Evolutionary conservation across 2,329 filamentous ascomycete genomes (phyloP).

Genomic region (Colletotrichum sansevieriae): DNA sequence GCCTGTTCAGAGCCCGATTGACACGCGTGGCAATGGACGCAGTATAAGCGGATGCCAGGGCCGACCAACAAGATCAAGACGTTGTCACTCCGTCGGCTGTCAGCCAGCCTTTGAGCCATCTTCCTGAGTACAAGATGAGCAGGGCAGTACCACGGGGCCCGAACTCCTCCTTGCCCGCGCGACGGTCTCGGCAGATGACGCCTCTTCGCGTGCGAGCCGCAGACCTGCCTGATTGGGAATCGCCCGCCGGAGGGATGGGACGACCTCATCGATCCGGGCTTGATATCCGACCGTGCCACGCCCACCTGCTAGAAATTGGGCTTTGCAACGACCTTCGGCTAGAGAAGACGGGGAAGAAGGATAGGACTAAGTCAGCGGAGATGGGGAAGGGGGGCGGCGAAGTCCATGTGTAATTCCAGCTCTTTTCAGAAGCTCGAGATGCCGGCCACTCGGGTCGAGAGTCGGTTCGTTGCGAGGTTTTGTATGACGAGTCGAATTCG

Average conservation of each 20-base stretch:
- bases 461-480: slow-evolving; percentile 15
- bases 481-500: neutral
- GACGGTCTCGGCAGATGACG: slow-evolving; percentile 34
- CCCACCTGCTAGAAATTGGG: neutral
- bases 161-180: slow-evolving; percentile 4
- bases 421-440: neutral
- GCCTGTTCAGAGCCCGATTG: neutral
- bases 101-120: no score
- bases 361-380: neutral
- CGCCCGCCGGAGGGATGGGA: slow-evolving; percentile 26
- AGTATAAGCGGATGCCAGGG: neutral
- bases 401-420: neutral
- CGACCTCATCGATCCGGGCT: slow-evolving; percentile 27
- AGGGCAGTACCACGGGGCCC: neutral
- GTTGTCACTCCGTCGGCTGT: neutral
- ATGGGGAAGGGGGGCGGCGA: neutral
- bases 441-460: neutral
- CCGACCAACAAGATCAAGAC: neutral
- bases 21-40: no score
- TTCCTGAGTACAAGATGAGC: neutral
- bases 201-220: slow-evolving; percentile 21
- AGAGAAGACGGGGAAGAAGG: neutral
- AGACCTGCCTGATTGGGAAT: slow-evolving; percentile 39
- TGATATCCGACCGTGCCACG: slow-evolving; percentile 11
- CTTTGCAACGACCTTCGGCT: slow-evolving; percentile 2